These are phyloP conservation scores for Stevia rebaudiana DNA, from an alignment of 140 eudicot genomes.

Conservation along the genomic window DNA sequence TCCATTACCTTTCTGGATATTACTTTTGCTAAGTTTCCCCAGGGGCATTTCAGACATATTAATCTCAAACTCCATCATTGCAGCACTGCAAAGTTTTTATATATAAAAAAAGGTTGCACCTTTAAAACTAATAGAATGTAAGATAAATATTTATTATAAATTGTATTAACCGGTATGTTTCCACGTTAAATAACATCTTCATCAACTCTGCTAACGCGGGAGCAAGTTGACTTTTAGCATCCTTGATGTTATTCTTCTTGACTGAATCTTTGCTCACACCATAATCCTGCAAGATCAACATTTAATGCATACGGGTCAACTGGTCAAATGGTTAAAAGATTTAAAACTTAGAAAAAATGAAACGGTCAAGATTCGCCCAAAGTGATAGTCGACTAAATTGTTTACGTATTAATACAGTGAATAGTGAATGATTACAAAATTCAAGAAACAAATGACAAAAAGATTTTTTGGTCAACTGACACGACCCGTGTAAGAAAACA, in stretches of 20 bases:
- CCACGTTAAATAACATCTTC: constrained; percentile 94
- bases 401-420: neutral
- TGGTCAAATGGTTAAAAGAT: neutral
- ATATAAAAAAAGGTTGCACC: neutral
- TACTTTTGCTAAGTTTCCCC: constrained; percentile 90
- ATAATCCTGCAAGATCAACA: constrained; percentile 57
- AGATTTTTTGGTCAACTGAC: neutral
- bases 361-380: neutral
- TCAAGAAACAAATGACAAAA: neutral
- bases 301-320: neutral
- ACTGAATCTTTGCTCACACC: constrained; percentile 70
- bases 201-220: constrained; percentile 70
- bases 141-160: constrained; percentile 1
- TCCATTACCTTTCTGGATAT: constrained; percentile 73
- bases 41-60: constrained; percentile 97
- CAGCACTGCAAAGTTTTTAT: constrained; percentile 54
- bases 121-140: neutral
- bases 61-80: constrained; percentile 97
- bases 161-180: constrained; percentile 66
- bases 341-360: neutral
- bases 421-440: neutral
- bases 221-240: constrained; percentile 64
- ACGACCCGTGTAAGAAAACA: neutral
- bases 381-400: neutral
- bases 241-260: constrained; percentile 45